phyloP scores from a whole-genome alignment of 495 filamentous ascomycete species.

The Penicillium coffeae region DNA sequence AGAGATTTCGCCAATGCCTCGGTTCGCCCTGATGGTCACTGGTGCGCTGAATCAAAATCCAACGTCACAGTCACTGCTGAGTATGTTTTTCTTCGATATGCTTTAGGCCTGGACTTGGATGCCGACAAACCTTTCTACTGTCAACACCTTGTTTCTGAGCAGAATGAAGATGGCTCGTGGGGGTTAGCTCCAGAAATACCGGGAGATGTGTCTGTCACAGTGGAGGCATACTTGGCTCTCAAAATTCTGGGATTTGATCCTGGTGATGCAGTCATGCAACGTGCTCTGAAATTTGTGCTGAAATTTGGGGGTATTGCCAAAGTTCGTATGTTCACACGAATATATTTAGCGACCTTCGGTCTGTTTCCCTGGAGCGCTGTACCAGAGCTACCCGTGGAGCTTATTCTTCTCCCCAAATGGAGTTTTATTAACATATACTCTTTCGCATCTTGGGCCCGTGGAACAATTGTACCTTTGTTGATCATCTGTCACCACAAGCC shows the following conservation, averaged over 20 bases:
- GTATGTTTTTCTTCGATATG: conserved; percentile 31
- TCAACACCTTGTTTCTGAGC: conserved; percentile 22
- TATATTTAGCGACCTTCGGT: conserved; percentile 40
- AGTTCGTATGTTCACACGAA: conserved; percentile 35
- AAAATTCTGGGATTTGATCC: conserved; percentile 30
- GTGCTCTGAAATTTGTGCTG: conserved; percentile 26
- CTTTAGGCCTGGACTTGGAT: conserved; percentile 23
- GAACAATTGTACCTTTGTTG: conserved; percentile 32
- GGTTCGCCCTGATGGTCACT: conserved; percentile 30
- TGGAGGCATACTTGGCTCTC: conserved; percentile 40
- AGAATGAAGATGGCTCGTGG: conserved; percentile 40
- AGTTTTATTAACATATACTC: conserved; percentile 32
- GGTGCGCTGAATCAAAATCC: conserved; percentile 31
- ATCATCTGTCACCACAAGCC: conserved; percentile 35
- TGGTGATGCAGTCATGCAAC: conserved; percentile 19
- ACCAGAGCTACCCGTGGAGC: conserved; percentile 37
- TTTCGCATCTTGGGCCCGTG: conserved; percentile 36
- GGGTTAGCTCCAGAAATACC: conserved; percentile 29
- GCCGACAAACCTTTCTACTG: conserved; percentile 5
- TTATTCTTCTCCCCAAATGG: conserved; percentile 34
- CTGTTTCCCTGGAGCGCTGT: conserved; percentile 39
- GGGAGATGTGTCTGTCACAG: conserved; percentile 34
- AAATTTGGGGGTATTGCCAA: conserved; percentile 32
- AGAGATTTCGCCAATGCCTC: not conserved
- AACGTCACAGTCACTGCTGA: conserved; percentile 36